Evolutionary conservation across 2,329 filamentous ascomycete species (phyloP).

Genomic region (Paramyrothecium roridum): DNA sequence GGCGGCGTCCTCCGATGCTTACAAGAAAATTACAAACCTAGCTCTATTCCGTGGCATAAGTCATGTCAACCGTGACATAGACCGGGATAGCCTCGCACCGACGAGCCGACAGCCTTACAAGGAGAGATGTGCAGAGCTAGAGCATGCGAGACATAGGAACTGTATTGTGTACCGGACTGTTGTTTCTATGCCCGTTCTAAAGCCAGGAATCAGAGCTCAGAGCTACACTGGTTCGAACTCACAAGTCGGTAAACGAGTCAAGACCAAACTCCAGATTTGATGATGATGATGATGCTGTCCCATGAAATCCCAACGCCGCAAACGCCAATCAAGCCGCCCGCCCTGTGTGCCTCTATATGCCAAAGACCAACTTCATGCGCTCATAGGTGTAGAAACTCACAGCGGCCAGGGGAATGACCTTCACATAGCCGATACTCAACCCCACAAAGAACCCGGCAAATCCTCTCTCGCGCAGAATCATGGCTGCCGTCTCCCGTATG

Average conservation of each 20-base stretch:
- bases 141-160: neutral
- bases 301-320: slow-evolving; percentile 12
- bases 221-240: neutral
- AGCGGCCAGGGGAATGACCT: slow-evolving; percentile 87
- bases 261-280: slow-evolving; percentile 9
- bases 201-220: neutral
- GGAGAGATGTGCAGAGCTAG: neutral
- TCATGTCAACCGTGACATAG: neutral
- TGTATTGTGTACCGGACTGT: neutral
- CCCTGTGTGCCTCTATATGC: slow-evolving; percentile 47
- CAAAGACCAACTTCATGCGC: slow-evolving; percentile 59
- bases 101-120: neutral
- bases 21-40: neutral
- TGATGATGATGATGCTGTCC: neutral
- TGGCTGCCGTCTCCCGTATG: slow-evolving; percentile 73
- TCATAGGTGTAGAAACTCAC: slow-evolving; percentile 66
- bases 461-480: slow-evolving; percentile 75
- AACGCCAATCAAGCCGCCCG: slow-evolving; percentile 16
- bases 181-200: neutral
- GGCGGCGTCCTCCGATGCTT: neutral
- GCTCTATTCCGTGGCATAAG: neutral
- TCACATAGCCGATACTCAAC: slow-evolving; percentile 90
- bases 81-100: neutral
- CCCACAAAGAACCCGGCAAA: slow-evolving; percentile 86
- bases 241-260: slow-evolving; percentile 1